phyloP scores from a whole-genome alignment of 176 grass and related monocot genomes.

The Oryza meridionalis region DNA sequence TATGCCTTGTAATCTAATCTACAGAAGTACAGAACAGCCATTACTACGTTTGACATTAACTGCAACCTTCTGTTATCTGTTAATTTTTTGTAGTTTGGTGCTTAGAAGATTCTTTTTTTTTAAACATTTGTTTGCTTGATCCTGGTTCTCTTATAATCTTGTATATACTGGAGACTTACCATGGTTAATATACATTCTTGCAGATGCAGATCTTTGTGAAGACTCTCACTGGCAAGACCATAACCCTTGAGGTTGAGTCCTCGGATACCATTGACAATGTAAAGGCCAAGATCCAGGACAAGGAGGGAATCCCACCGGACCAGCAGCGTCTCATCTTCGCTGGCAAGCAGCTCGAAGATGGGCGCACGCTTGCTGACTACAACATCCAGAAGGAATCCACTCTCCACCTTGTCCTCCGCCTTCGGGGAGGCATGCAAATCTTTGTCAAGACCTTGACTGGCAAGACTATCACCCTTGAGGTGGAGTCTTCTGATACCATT shows the following conservation, averaged over 20 bases:
- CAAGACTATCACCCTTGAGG: conserved; percentile 76
- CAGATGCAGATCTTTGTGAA: conserved; percentile 84
- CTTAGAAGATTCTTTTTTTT: too few relatives aligned
- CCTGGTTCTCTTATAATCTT: neutral
- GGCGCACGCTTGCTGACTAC: conserved; percentile 64
- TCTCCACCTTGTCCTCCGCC: conserved; percentile 54
- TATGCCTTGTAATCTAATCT: neutral
- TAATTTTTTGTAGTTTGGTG: neutral
- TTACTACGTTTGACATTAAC: neutral
- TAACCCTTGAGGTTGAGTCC: conserved; percentile 68
- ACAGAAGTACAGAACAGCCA: neutral
- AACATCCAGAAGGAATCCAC: conserved; percentile 88
- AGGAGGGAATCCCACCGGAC: conserved; percentile 83
- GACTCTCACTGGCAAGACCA: conserved; percentile 84
- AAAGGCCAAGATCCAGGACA: conserved; percentile 81
- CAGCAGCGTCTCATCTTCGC: conserved; percentile 77
- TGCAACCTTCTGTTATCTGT: neutral
- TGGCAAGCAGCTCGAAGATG: conserved; percentile 69
- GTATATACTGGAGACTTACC: neutral
- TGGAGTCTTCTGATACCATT: conserved; percentile 54
- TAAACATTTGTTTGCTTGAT: neutral
- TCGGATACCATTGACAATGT: conserved; percentile 81
- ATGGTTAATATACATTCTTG: neutral
- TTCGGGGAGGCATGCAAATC: conserved; percentile 59
- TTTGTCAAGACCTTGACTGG: conserved; percentile 74